These are phyloP conservation scores for Alternaria metachromatica DNA, from an alignment of 2,329 filamentous ascomycete genomes.

Conservation along the genomic window DNA sequence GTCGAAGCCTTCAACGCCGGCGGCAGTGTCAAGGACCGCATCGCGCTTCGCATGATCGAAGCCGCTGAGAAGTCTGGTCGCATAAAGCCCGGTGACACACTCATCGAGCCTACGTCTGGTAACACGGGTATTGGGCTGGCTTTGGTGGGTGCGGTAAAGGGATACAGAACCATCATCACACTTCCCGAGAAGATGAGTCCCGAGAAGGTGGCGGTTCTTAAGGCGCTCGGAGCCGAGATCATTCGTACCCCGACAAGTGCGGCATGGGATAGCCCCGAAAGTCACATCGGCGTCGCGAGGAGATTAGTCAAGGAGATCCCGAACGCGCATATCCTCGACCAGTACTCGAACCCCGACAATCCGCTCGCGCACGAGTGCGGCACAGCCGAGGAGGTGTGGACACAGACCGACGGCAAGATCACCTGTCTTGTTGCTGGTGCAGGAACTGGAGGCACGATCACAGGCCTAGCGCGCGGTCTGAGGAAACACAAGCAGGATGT, in stretches of 20 bases:
- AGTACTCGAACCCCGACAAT: conserved; percentile 92
- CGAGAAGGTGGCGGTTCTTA: conserved; percentile 94
- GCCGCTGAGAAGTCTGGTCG: conserved; percentile 88
- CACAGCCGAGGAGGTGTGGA: conserved; percentile 96
- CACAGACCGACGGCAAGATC: conserved; percentile 83
- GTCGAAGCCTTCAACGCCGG: conserved; percentile 93
- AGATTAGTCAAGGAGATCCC: conserved; percentile 93
- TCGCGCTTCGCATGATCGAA: conserved; percentile 96
- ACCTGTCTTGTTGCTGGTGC: conserved; percentile 88
- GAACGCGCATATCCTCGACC: conserved; percentile 95
- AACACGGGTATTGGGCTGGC: conserved; percentile 98
- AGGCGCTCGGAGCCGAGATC: conserved; percentile 93
- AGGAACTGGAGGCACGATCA: conserved; percentile 94
- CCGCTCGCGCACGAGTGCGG: conserved; percentile 91
- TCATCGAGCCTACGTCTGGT: conserved; percentile 97
- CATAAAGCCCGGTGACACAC: conserved; percentile 94
- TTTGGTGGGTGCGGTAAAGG: conserved; percentile 92
- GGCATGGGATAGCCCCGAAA: conserved; percentile 92
- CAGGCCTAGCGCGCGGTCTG: conserved; percentile 82
- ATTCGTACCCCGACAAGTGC: conserved; percentile 97
- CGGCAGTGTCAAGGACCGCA: conserved; percentile 92
- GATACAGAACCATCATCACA: conserved; percentile 98
- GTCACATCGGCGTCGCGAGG: conserved; percentile 92
- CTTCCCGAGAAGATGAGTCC: conserved; percentile 99
- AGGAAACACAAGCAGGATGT: conserved; percentile 85